Conservation (phyloP, 345 rosid species). For the Dimocarpus longan region DNA sequence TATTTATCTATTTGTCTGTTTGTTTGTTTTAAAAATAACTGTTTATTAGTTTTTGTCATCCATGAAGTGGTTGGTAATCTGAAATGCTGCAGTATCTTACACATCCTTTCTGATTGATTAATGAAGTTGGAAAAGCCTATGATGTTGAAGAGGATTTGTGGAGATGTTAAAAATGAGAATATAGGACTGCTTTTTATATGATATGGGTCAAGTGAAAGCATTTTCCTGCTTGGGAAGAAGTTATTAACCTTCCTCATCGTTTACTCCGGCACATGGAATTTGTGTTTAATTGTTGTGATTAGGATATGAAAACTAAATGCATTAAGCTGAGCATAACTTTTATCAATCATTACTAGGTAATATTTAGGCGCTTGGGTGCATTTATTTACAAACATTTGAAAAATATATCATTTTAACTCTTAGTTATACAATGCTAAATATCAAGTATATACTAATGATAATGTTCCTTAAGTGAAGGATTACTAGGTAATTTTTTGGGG, state of each 20-base stretch:
- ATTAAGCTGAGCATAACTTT: slow-evolving; percentile 9
- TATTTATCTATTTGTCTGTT: too few species aligned
- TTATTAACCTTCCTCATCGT: background rate
- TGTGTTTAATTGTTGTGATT: background rate
- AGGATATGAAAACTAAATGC: slow-evolving; percentile 1
- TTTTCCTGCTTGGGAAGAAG: background rate
- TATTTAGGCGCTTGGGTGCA: too few species aligned
- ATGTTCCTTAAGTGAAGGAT: too few species aligned
- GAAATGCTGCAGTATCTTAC: background rate
- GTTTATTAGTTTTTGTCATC: background rate
- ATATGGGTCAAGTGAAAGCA: background rate
- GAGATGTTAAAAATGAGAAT: slow-evolving; percentile 1
- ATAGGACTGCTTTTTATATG: background rate
- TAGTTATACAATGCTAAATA: too few species aligned
- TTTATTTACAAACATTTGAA: too few species aligned
- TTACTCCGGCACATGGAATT: background rate
- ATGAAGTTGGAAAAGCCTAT: background rate
- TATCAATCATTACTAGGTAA: background rate
- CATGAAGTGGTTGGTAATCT: background rate
- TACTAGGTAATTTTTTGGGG: too few species aligned
- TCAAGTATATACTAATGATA: too few species aligned
- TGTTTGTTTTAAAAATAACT: background rate
- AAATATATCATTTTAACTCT: too few species aligned
- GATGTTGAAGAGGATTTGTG: background rate
- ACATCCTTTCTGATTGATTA: background rate